phyloP scores from a whole-genome alignment of 2,329 filamentous ascomycete genomes.

The Fusarium veterinarium region DNA sequence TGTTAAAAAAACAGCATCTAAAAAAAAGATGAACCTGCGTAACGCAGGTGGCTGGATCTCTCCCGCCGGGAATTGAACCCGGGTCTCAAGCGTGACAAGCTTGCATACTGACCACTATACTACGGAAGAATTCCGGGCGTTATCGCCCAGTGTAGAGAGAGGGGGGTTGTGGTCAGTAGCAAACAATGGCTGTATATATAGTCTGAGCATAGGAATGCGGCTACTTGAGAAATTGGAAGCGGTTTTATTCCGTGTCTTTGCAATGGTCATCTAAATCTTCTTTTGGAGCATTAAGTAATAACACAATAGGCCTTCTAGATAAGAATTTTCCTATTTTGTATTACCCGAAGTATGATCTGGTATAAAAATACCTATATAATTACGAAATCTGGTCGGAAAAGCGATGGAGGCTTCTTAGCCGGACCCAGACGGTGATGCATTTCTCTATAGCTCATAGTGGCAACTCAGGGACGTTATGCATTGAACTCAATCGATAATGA shows the following conservation, averaged over 20 bases:
- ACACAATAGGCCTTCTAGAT: background rate
- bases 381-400: background rate
- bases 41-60: conserved; percentile 2
- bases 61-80: conserved; percentile 7
- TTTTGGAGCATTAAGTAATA: background rate
- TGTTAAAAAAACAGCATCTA: background rate
- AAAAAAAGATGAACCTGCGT: background rate
- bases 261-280: background rate
- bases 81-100: conserved; percentile 10
- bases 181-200: background rate
- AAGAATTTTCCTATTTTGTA: background rate
- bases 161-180: background rate
- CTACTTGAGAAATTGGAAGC: background rate
- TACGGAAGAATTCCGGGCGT: background rate
- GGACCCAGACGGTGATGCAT: background rate
- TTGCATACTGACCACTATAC: conserved; percentile 11
- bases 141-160: background rate
- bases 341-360: background rate
- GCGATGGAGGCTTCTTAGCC: background rate
- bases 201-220: too few species aligned
- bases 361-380: background rate
- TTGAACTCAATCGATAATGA: background rate
- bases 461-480: background rate
- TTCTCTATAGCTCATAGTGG: background rate
- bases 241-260: background rate